Percentiles rank a stretch among this genome's conserved stretches.
phyloP scores from a whole-genome alignment of 371 early-diverging fungal species.

The Sporodiniella umbellata region DNA sequence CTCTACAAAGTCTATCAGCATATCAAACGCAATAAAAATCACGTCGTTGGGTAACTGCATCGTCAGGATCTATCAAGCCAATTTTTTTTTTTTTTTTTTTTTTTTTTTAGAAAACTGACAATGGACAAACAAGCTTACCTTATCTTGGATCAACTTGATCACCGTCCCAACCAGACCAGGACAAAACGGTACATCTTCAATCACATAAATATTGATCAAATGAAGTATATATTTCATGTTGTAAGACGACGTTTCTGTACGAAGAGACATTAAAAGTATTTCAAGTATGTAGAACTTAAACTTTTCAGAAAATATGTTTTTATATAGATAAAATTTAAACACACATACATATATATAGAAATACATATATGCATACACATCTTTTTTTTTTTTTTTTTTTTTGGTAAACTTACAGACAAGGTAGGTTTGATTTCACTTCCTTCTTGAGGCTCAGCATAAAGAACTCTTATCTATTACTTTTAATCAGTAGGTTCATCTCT shows the following conservation, averaged over 20 bases:
- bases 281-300: slow-evolving; percentile 71
- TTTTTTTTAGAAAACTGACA: too few species aligned
- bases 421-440: slow-evolving; percentile 32
- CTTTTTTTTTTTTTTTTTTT: background rate
- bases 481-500: background rate
- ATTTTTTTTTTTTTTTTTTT: too few species aligned
- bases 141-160: slow-evolving; percentile 72
- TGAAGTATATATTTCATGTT: slow-evolving; percentile 70
- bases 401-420: slow-evolving; percentile 34
- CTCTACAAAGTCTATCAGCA: slow-evolving; percentile 62
- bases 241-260: slow-evolving; percentile 63
- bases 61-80: slow-evolving; percentile 45
- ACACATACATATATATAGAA: too few species aligned
- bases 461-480: slow-evolving; percentile 46
- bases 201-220: slow-evolving; percentile 69
- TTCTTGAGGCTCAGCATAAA: slow-evolving; percentile 44
- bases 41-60: slow-evolving; percentile 69
- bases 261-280: slow-evolving; percentile 62
- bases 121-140: slow-evolving; percentile 39
- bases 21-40: slow-evolving; percentile 66
- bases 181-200: slow-evolving; percentile 75
- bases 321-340: background rate
- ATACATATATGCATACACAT: too few species aligned
- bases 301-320: slow-evolving; percentile 18
- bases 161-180: slow-evolving; percentile 71